Base-by-base conservation (phyloP, 1,284 basidiomycete species). In the Moesziomyces antarcticus region DNA sequence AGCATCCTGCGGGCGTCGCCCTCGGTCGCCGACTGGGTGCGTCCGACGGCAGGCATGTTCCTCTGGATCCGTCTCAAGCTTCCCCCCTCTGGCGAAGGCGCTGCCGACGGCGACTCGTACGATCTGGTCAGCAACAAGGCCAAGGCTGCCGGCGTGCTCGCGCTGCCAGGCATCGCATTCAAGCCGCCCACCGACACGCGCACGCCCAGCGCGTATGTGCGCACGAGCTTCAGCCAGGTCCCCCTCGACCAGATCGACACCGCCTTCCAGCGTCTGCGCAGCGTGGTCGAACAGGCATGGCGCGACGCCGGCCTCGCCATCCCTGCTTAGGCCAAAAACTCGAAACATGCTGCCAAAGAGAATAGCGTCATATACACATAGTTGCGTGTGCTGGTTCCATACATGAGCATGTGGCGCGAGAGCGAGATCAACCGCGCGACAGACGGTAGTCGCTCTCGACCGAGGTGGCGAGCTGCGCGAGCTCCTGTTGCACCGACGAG, bases 381-480 rank as follows among this genome's bases (percentile, higher is more conserved):
- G 30, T 13, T 1, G 30, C 30, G 30, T 33, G 30, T 33, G 30
- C 13, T 10, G 30, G 5, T 33, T 27, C 25, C 30, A 16, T 44
- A 44, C 21, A 44, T 47, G 44, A 37, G 45, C 35, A 52, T 27
- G 50, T 37, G 50, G 49, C 25, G 42, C 41, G 30, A 33, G 10
- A 33, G 13, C 3, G 30, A 13, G 1, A 33, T 53, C 44, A 79
- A 21, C 66, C 71, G 20, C 77, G 77, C 56, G 77, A 77, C 22
- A 66, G 63, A 48, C 94, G 91, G 87, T 94, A 97, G 84, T 94
- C 93, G 64, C 91, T 91, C 87, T 96, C 94, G 1, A 93, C 93
- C 24, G 91, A 92, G 18, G 93, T 91, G 56, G 90, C 91, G 64
- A 95, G 88, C 80, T 95, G 93, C 75, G 96, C 93, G 58, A 97